Percentiles rank a stretch among this genome's conserved stretches.
Evolutionary conservation across 2,329 filamentous ascomycete genomes (phyloP).

Genomic region (Tricladium varicosporioides): DNA sequence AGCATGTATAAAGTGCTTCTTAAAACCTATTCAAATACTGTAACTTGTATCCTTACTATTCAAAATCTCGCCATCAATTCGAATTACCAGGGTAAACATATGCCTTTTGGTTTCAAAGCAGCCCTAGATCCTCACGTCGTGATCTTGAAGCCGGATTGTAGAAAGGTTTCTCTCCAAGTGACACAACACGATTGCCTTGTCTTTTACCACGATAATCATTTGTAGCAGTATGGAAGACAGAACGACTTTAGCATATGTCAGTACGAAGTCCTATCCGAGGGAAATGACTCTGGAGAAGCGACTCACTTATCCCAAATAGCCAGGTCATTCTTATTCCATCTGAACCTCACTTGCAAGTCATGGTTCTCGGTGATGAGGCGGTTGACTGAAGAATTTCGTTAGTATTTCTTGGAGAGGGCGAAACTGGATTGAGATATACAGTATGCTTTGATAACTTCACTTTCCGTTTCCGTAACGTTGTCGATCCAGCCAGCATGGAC

Average conservation of each 20-base stretch:
- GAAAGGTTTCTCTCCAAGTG: constrained; percentile 51
- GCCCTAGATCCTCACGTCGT: not conserved
- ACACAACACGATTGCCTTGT: constrained; percentile 44
- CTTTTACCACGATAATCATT: constrained; percentile 50
- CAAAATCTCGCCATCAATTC: too few species aligned
- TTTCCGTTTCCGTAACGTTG: constrained; percentile 52
- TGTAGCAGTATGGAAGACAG: constrained; percentile 52
- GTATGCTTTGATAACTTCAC: constrained; percentile 36
- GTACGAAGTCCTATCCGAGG: not conserved
- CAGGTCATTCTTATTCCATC: constrained; percentile 37
- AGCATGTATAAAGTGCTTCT: too few species aligned
- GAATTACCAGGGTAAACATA: too few species aligned
- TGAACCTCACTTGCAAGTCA: constrained; percentile 49
- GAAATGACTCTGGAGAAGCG: not conserved
- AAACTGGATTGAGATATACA: constrained; percentile 2
- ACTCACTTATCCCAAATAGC: constrained; percentile 55
- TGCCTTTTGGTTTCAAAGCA: too few species aligned
- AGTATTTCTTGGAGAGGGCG: not conserved
- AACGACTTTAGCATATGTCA: constrained; percentile 35
- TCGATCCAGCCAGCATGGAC: constrained; percentile 44
- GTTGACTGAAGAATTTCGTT: constrained; percentile 27
- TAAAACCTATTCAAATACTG: too few species aligned
- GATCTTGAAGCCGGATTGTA: constrained; percentile 39
- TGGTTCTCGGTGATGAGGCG: constrained; percentile 53
- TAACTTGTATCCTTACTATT: too few species aligned